phyloP scores from a whole-genome alignment of 768 basidiomycete genomes.

The Boletus sp. region DNA sequence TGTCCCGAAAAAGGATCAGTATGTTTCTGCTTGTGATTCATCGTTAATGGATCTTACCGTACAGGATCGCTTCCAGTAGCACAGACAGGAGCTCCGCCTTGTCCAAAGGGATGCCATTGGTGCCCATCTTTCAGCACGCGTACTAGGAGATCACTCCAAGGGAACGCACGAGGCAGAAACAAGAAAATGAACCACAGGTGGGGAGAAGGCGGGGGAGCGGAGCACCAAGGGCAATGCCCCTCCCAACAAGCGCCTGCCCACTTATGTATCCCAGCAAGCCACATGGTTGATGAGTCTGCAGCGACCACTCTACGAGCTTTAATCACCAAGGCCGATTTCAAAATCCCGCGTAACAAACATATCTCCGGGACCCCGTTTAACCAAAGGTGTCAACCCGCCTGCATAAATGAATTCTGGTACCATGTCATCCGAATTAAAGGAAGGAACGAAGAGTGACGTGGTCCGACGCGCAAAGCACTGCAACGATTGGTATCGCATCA shows the following conservation, averaged over 20 bases:
- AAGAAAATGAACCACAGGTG: too few relatives aligned
- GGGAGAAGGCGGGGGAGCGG: too few relatives aligned
- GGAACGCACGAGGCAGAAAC: neutral
- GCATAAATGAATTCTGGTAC: neutral
- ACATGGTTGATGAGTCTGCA: neutral
- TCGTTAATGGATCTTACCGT: constrained; percentile 9
- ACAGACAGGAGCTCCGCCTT: constrained; percentile 21
- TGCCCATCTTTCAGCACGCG: neutral
- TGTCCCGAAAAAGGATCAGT: neutral
- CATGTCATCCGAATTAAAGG: neutral
- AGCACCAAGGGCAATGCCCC: neutral
- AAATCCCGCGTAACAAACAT: neutral
- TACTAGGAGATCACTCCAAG: neutral
- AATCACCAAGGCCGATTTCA: neutral
- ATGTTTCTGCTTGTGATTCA: neutral
- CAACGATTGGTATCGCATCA: too few relatives aligned
- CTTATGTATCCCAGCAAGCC: neutral
- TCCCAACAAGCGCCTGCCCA: neutral
- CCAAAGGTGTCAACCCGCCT: too few relatives aligned
- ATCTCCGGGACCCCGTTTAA: neutral
- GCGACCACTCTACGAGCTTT: neutral
- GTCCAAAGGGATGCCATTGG: constrained; percentile 10
- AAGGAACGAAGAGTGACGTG: neutral
- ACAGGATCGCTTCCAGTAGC: constrained; percentile 19
- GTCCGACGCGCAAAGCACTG: neutral